Conservation (phyloP, 163 green algal genomes). For the Chlamydomonas reinhardtii region DNA sequence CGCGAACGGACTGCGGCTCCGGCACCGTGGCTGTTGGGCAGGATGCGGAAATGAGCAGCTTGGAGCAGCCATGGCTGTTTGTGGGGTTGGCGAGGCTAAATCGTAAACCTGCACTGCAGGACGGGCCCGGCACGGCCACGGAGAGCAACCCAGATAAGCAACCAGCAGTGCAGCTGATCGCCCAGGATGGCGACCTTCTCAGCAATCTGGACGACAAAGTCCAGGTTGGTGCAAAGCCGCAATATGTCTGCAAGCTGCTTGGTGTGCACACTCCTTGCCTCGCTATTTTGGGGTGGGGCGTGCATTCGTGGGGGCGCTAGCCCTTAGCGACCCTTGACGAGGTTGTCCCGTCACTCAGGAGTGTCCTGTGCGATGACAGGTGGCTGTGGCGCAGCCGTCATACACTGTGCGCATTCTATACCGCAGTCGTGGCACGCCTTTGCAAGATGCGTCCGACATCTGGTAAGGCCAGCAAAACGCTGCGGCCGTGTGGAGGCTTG, state of each 20-base stretch:
- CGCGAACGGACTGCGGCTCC: no score
- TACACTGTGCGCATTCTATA: slow-evolving; percentile 41
- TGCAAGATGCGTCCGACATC: neutral
- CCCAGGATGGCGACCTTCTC: neutral
- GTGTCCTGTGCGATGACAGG: neutral
- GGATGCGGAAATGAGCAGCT: no score
- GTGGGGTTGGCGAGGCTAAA: no score
- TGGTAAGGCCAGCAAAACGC: neutral
- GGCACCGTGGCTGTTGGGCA: no score
- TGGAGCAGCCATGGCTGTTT: no score
- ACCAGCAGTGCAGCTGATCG: slow-evolving; percentile 14
- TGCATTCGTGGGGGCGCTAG: no score
- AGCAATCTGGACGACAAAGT: neutral
- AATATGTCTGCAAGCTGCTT: no score
- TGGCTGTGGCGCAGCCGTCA: slow-evolving; percentile 1
- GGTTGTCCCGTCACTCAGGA: no score
- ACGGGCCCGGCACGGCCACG: neutral
- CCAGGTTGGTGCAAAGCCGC: neutral
- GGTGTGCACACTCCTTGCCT: no score
- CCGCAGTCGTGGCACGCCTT: neutral
- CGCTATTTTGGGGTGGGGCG: no score
- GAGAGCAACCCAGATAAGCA: neutral
- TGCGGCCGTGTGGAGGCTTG: no score
- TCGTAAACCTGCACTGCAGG: neutral
- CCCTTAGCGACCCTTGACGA: no score